Conservation (phyloP, 2,329 filamentous ascomycete genomes). For the Elsinoe batatas region DNA sequence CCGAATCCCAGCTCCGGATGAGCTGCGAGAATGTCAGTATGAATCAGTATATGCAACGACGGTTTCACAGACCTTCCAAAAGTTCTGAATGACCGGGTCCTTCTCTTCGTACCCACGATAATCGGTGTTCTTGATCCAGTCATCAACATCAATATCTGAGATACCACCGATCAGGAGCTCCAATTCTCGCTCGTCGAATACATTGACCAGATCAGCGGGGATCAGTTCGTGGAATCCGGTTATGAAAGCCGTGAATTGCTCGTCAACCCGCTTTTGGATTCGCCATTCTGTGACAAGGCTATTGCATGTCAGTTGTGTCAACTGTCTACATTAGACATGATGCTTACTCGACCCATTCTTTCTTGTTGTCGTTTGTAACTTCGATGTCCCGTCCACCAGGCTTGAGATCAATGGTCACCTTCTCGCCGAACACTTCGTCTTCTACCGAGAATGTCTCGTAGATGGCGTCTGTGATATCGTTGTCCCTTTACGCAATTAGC, state of each 20-base stretch:
- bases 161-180: conserved; percentile 97
- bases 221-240: conserved; percentile 97
- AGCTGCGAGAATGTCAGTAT: conserved; percentile 38
- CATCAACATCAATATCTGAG: conserved; percentile 98
- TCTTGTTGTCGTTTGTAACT: conserved; percentile 97
- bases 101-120: conserved; percentile 97
- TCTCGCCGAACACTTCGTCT: conserved; percentile 92
- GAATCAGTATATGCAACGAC: background rate
- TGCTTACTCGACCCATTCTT: conserved; percentile 84
- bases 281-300: conserved; percentile 97
- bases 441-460: conserved; percentile 96
- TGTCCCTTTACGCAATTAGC: conserved; percentile 48
- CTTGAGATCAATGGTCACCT: conserved; percentile 88
- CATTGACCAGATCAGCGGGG: conserved; percentile 89
- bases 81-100: conserved; percentile 94
- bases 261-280: conserved; percentile 94
- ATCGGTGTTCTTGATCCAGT: conserved; percentile 99
- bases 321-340: conserved; percentile 13
- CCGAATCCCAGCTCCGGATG: conserved; percentile 91
- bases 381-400: conserved; percentile 83
- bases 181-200: conserved; percentile 95
- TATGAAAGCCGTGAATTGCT: conserved; percentile 97
- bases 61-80: conserved; percentile 68
- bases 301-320: conserved; percentile 14
- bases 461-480: conserved; percentile 89